Base-by-base conservation (phyloP, 2,329 filamentous ascomycete species). In the Tolypocladium tundrense region DNA sequence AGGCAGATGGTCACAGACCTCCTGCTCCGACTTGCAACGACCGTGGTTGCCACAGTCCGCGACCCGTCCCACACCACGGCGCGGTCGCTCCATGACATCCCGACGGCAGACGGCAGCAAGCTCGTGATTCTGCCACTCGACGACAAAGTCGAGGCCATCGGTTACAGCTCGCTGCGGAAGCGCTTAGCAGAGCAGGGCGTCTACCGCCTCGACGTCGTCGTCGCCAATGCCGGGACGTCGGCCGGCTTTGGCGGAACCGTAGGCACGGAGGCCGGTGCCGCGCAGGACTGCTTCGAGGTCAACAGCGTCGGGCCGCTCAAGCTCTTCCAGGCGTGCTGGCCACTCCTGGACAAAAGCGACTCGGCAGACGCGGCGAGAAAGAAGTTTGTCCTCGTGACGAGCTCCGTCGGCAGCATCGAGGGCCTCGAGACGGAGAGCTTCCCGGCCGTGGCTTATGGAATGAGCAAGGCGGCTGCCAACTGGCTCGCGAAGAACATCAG, bases 211-310 rank as follows among this genome's bases (percentile, higher is more conserved):
- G 35, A 37, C 35, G 2, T 31, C 27, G 27, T 31, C 5, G 75
- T 85, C 57, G 76, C 80, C 56, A 84, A 83, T 64, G 79, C 80
- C 7, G 62, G 57, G n/a, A 37, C 42, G 10, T n/a, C 42, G 3
- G n/a, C 33, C n/a, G 40, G n/a, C 27, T 59, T 55, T 51, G 31
- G 19, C 27, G 33, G 16, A 13, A 54, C 59, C 11, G 54, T 61
- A 4, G 37, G 56, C 21, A 60, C 60, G 4, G 27, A 57, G 7
- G 37, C 55, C 14, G 54, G 58, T 4, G 35, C 31, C 7, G 59
- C 58, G 21, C 55, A 56, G 21, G 27, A 48, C 19, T 60, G 60
- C 48, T 58, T 59, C 43, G 55, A 60, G 19, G 54, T 58, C 57
- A 63, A 61, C 31, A 64, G 76, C 0, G 4, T 31, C 27, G 27